Evolutionary conservation across 2,329 filamentous ascomycete species (phyloP), one percentile per base, ranked within the genome.

Genomic region (Aureobasidium sp.): DNA sequence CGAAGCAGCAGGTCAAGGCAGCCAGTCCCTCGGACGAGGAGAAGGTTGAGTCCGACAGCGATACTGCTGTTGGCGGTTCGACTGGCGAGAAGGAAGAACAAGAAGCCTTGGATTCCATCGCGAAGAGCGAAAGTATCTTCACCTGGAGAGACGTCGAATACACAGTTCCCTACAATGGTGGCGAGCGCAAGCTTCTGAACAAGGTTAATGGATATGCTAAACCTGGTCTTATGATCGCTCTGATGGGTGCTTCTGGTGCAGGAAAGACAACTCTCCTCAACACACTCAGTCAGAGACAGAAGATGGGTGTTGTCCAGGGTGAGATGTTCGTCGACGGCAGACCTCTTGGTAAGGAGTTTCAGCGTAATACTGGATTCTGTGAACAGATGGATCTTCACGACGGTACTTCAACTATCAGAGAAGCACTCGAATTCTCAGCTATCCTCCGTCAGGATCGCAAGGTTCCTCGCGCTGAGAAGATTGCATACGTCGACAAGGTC

Each of bases 231-330:
- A 86, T 95, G 82, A 85, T 90, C 47, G 90, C 90, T 0, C 77
- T 95, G 1, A 90, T 94, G 80, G 91, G 91, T 60, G 88, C 88
- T 1, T 90, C 85, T 4, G 89, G 89, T 47, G 90, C 91, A 9
- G 91, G 90, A 13, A 95, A 95, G 75, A 92, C 89, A 0, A 94
- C 90, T 0, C 77, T 95, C 0, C 79, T 95, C 20, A 91, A 94
- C 72, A 90, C 88, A 0, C 75, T 89, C 1, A 86, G 89, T 0
- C 88, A 92, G 69, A 83, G 90, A 2, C 87, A 91, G 71, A 85
- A 78, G 17, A 80, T 78, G 61, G 86, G 87, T 62, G 79, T 87
- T 12, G 79, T 88, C 2, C 74, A 76, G n/a, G 88, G 88, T 13
- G 82, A 87, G 52, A 87, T 90, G 80, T 78, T 88, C n/a, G 85